A percentile compares a stretch with the other conserved stretches of the same genome.
phyloP scores from a whole-genome alignment of 2,329 filamentous ascomycete species.

The Alternaria dauci region DNA sequence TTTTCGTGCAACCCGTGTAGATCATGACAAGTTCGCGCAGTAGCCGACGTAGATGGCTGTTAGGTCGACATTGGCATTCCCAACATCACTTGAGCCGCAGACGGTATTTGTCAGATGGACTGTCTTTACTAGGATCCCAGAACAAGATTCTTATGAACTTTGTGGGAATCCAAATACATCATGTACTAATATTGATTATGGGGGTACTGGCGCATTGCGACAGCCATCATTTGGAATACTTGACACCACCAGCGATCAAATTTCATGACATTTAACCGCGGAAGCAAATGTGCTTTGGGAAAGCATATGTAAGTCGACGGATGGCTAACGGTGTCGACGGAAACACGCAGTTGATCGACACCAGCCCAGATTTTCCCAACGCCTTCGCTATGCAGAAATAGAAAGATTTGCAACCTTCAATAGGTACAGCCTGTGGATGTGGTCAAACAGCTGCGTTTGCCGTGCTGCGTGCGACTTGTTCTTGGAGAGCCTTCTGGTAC shows the following conservation, averaged over 20 bases:
- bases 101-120: not conserved
- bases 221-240: not conserved
- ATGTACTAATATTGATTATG: not conserved
- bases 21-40: conserved; percentile 2
- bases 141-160: not conserved
- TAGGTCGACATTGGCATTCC: not conserved
- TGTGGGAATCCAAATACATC: not conserved
- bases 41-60: conserved; percentile 5
- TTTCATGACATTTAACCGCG: not conserved
- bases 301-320: not conserved
- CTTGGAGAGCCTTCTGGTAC: conserved; percentile 74
- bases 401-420: not conserved
- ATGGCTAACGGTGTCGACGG: not conserved
- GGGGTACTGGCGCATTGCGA: not conserved
- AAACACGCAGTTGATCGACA: not conserved
- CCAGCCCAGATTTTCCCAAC: conserved; percentile 14
- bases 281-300: not conserved
- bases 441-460: conserved; percentile 3
- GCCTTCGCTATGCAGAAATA: conserved; percentile 46
- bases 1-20: not conserved
- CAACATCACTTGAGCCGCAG: conserved; percentile 2
- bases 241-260: not conserved
- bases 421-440: not conserved
- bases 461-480: conserved; percentile 56
- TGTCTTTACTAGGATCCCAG: not conserved